Evolutionary conservation across 495 filamentous ascomycete genomes (phyloP), one percentile per base, ranked within the genome.

Genomic region (Hyaloscypha variabilis): DNA sequence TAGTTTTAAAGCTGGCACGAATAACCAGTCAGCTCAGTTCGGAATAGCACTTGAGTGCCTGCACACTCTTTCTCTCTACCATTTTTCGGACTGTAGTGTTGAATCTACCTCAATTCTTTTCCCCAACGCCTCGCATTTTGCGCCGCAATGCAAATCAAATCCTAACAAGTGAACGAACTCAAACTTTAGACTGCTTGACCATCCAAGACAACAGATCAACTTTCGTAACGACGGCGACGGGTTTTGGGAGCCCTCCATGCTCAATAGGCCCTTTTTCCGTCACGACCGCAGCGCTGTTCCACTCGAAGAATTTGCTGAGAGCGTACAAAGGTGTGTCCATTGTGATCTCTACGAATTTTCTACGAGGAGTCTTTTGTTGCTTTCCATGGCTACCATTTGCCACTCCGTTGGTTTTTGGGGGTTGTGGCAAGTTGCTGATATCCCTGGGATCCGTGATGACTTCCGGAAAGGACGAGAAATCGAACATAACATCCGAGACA

Each of bases 131-230:
- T 42, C 21, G 26, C 49, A 51, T 36, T 29, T 14, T 24, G 36
- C 21, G 29, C 14, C 30, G 23, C 53, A 59, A 11, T 46, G 25
- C 36, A 58, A 17, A n/a, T n/a, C 25, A 61, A 61, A 29, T 61
- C 58, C 21, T 50, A 49, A 50, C 19, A 25, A 29, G n/a, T 31
- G 58, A 51, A 56, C 52, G 6, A 19, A 28, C 23, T 65, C 26
- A 71, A 13, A 73, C 73, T 68, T 82, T 82, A 30, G 77, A 81
- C 72, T 91, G 86, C 80, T 88, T 94, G 21, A 97, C 87, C 85
- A 99, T 82, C 87, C 91, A 99, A n/a, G 87, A 88, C 71, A 99
- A 77, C 68, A 99, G 74, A 80, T 99, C 95, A 21, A 99, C 95
- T 83, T 99, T 99, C 30, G 95, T 98, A 4, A 93, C 94, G 10